Base-by-base conservation (phyloP, 2,329 filamentous ascomycete species). In the Microascus cirrosus region DNA sequence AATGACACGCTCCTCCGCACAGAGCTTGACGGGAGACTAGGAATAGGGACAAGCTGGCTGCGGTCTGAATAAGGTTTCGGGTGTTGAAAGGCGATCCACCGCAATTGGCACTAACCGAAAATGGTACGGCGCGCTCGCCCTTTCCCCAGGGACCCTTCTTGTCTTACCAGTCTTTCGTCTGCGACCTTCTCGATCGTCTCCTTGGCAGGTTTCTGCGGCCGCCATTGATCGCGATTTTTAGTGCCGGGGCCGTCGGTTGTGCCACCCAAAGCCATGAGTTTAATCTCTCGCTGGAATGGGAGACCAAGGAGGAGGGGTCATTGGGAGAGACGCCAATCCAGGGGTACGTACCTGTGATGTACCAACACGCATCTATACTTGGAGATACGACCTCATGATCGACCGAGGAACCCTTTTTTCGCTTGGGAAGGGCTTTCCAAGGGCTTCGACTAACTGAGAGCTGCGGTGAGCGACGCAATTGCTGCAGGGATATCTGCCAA, bases 11-110 rank as follows among this genome's bases (percentile, higher is more conserved):
- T 8, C 28, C 4, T 32, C 28, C 28, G 28, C 28, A 32, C 28
- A 32, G 28, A 32, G 28, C 28, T 32, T 32, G 28, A 32, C 28
- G 8, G 28, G 28, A 32, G 28, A 4, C 8, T 32, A 8, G 28
- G 28, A 32, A 32, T 32, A 32, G 28, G 39, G 4, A 45, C 18
- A 18, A 15, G 20, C 20, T n/a, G 12, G 20, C 20, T 34, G 55
- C 20, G 42, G 55, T 56, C 28, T n/a, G 55, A 51, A 22, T 56
- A 56, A 56, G 55, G 55, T 56, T 56, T 51, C 20, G 39, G 54
- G 55, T 15, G 54, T 50, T 50, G 42, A 50, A 24, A 11, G 32
- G 18, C 25, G 55, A 56, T 20, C 24, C 25, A 56, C 28, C 18
- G 22, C 36, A 15, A 48, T 28, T 15, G 55, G 25, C 55, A 51